These are phyloP conservation scores for Amanita inopinata DNA, from an alignment of 768 basidiomycete species.

Conservation along the genomic window DNA sequence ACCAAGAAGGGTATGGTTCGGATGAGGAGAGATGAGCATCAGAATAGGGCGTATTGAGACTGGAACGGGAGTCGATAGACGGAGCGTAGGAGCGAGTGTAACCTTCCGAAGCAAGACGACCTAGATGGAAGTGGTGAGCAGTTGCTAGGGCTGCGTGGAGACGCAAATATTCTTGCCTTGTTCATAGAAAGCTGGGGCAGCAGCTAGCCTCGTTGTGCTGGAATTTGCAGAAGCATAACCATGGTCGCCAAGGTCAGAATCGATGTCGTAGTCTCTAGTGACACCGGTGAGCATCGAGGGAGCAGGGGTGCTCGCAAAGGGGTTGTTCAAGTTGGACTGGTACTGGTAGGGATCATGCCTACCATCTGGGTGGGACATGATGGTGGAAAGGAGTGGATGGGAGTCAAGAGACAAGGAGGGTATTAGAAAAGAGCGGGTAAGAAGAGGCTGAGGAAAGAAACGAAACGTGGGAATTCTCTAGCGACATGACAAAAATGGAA, in stretches of 20 bases:
- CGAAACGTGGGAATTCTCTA: background rate
- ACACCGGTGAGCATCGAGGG: conserved; percentile 21
- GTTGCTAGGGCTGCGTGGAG: conserved; percentile 8
- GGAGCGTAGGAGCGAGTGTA: conserved; percentile 40
- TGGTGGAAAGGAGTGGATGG: conserved; percentile 5
- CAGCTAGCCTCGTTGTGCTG: conserved; percentile 48
- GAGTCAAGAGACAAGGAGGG: conserved; percentile 9
- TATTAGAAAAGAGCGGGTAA: background rate
- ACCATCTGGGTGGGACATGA: conserved; percentile 3
- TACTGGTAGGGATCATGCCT: conserved; percentile 6
- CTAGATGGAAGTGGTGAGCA: conserved; percentile 11
- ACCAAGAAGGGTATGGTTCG: conserved; percentile 93
- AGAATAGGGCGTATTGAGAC: conserved; percentile 49
- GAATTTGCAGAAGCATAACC: conserved; percentile 36
- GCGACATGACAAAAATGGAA: no score
- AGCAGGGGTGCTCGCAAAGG: conserved; percentile 20
- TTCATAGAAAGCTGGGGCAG: conserved; percentile 32
- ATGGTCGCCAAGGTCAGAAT: conserved; percentile 44
- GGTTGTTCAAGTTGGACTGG: conserved; percentile 17
- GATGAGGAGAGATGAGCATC: conserved; percentile 40
- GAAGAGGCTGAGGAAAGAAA: background rate
- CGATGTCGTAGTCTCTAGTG: conserved; percentile 33
- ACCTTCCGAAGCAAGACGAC: conserved; percentile 23
- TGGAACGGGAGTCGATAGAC: conserved; percentile 53
- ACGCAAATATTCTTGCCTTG: conserved; percentile 20